phyloP scores from a whole-genome alignment of 1,139 yeast species.

The Geotrichum klebahnii region DNA sequence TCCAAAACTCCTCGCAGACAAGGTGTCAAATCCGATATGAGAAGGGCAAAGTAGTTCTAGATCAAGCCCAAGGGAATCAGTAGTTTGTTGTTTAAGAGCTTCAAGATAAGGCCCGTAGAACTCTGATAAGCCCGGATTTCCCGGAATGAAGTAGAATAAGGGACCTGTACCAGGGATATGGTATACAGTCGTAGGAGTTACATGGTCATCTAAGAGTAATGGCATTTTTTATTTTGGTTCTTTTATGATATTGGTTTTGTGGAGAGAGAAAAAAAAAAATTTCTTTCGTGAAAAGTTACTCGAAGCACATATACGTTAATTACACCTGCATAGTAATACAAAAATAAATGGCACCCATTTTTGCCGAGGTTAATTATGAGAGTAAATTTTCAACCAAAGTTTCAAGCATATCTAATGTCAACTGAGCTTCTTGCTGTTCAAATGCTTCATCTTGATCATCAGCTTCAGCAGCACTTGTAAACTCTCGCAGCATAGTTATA shows the following conservation, averaged over 20 bases:
- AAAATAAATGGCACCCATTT: no score
- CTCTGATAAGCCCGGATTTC: slow-evolving; percentile 64
- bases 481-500: no score
- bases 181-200: slow-evolving; percentile 26
- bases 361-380: no score
- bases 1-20: slow-evolving; percentile 28
- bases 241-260: no score
- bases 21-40: slow-evolving; percentile 48
- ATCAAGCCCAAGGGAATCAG: slow-evolving; percentile 44
- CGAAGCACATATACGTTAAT: no score
- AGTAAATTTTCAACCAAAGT: not conserved
- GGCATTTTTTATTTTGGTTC: no score
- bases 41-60: slow-evolving; percentile 51
- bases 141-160: slow-evolving; percentile 56
- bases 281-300: not conserved
- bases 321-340: no score
- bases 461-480: no score
- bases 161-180: slow-evolving; percentile 33
- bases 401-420: slow-evolving; percentile 6
- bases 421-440: slow-evolving; percentile 7
- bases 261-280: not conserved
- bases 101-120: slow-evolving; percentile 52
- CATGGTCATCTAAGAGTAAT: slow-evolving; percentile 14
- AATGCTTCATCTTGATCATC: slow-evolving; percentile 12
- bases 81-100: slow-evolving; percentile 43